Evolutionary conservation across 2,329 filamentous ascomycete genomes (phyloP), one percentile per base, ranked within the genome.

Genomic region (Hypoxylon sp.): DNA sequence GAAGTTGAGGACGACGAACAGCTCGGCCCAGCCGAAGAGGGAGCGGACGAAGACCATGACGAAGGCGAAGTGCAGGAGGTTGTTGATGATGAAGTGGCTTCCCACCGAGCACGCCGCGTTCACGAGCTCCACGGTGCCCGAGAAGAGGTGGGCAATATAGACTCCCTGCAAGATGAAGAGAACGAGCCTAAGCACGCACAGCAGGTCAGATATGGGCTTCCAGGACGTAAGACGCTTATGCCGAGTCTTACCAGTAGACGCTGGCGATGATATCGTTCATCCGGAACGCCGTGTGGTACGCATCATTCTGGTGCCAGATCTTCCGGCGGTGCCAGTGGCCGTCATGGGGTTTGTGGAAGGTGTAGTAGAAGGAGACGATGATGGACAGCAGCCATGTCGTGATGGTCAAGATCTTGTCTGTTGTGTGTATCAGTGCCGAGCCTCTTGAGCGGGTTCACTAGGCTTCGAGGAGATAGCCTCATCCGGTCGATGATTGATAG

Each of bases 1-100:
- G 73, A 95, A 90, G 79, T 96, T 95, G 78, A 90, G 73, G 62
- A 92, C 77, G 58, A 96, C 77, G 47, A 96, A 81, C 43, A 96
- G 59, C 78, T 94, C 89, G 8, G 90, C 87, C 75, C 87, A 86
- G 79, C 85, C 82, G 77, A 93, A 95, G 74, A 89, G 83, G 45
- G 81, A 85, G 67, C 88, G 86, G 49, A 90, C 88, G 79, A 94
- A 96, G 60, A 96, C 85, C 79, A 93, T 86, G 68, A 96, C 84
- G 74, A 92, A 96, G 66, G 84, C 86, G 65, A 93, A 89, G 74
- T 92, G 85, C 58, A 96, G 82, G 37, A 97, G 78, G 75, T 96
- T 97, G 81, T 92, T 90, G 67, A 89, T 72, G 73, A 96, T 92
- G 75, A 94, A 96, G 79, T 96, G 91, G 66, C 85, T 83, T 59